Conservation (phyloP, 495 filamentous ascomycete genomes). For the Hypoxylon lienhwacheense region DNA sequence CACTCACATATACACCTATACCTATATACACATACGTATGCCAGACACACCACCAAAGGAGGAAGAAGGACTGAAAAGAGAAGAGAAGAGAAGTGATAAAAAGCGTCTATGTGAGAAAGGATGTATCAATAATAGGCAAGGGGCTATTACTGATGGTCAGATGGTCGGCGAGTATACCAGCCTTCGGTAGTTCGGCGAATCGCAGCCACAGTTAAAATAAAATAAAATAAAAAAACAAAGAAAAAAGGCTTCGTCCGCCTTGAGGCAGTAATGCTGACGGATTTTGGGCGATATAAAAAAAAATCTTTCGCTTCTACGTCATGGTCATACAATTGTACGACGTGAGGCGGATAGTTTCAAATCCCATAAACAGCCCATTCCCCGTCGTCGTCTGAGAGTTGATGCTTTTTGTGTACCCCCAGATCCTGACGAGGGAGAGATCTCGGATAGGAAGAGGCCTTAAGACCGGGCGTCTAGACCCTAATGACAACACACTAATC, state of each 20-base stretch:
- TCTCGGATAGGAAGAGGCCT: conserved; percentile 2
- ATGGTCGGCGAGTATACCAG: conserved; percentile 34
- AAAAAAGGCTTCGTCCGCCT: conserved; percentile 2
- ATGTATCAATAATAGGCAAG: conserved; percentile 20
- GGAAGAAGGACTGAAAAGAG: neutral
- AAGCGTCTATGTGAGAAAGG: no score
- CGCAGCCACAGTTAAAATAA: no score
- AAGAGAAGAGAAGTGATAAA: conserved; percentile 3
- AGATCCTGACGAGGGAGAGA: conserved; percentile 12
- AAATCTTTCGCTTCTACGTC: conserved; percentile 22
- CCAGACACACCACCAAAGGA: conserved; percentile 1
- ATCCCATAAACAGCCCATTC: conserved; percentile 33
- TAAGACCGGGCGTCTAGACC: conserved; percentile 7
- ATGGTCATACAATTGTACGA: conserved; percentile 25
- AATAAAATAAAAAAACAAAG: no score
- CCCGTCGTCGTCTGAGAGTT: conserved; percentile 11
- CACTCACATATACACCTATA: no score
- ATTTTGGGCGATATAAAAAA: conserved; percentile 24
- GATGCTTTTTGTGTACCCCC: conserved; percentile 8
- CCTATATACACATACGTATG: no score
- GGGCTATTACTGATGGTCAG: conserved; percentile 24
- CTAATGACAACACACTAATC: conserved; percentile 22
- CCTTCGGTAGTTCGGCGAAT: conserved; percentile 36
- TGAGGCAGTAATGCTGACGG: conserved; percentile 34
- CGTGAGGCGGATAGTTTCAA: conserved; percentile 15